Evolutionary conservation across 176 grass and related monocot species (phyloP).

Genomic region (Carex pumila): DNA sequence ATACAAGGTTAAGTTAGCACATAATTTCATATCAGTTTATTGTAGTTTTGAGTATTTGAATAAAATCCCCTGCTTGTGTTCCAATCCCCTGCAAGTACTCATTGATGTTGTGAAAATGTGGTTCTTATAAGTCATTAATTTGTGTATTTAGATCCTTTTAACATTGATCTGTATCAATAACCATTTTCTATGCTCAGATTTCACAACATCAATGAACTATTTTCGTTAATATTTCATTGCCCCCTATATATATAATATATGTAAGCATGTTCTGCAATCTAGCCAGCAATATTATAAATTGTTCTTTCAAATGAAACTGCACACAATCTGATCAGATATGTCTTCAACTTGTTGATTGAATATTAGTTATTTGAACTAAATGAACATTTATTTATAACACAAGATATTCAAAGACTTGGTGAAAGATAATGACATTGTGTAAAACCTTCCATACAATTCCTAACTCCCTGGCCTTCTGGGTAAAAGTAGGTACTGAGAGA

Average conservation of each 20-base stretch:
- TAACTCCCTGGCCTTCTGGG: background rate
- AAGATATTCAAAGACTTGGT: background rate
- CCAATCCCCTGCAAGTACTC: background rate
- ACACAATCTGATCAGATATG: background rate
- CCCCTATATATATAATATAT: background rate
- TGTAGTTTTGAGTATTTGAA: too few relatives aligned
- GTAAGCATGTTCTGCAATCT: background rate
- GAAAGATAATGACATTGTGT: background rate
- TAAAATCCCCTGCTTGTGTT: background rate
- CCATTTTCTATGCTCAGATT: background rate
- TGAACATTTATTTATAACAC: background rate
- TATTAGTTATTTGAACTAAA: background rate
- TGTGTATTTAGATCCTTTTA: background rate
- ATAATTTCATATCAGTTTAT: background rate
- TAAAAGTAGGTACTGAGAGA: background rate
- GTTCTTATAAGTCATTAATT: background rate
- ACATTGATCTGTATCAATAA: background rate
- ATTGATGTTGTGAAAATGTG: background rate
- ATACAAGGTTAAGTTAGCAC: background rate
- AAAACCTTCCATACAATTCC: background rate
- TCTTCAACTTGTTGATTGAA: background rate
- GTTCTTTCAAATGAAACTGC: background rate
- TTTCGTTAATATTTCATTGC: background rate
- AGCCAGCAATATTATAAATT: background rate
- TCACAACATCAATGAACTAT: background rate